Conservation (phyloP, 73 alveolate genomes). For the Paramecium tetraurelia region DNA sequence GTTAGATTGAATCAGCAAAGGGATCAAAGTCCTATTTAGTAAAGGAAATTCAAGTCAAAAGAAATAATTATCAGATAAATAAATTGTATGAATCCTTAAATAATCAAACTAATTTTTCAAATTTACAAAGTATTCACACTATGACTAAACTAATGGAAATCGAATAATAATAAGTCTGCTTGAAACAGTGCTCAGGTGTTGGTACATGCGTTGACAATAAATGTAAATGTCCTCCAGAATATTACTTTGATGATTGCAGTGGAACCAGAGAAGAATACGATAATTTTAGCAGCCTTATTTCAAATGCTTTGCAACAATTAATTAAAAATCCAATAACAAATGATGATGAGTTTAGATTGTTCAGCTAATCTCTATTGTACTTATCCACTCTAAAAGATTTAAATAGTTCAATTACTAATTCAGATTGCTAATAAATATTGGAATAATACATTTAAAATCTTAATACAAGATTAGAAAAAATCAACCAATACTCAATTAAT, state of each 20-base stretch:
- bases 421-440: background rate
- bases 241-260: conserved; percentile 9
- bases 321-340: background rate
- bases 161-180: background rate
- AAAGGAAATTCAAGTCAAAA: background rate
- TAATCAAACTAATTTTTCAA: background rate
- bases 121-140: background rate
- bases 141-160: background rate
- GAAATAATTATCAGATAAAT: background rate
- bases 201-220: background rate
- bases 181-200: background rate
- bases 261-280: background rate
- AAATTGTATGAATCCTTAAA: background rate
- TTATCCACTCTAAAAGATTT: background rate
- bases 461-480: background rate
- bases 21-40: background rate
- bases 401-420: background rate
- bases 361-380: background rate
- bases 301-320: background rate
- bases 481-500: background rate
- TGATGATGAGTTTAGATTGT: background rate
- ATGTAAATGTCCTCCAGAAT: conserved; percentile 1
- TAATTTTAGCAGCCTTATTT: background rate
- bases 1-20: background rate
- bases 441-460: background rate